Conservation (phyloP, 495 filamentous ascomycete genomes). For the Penicillium pancosmium region DNA sequence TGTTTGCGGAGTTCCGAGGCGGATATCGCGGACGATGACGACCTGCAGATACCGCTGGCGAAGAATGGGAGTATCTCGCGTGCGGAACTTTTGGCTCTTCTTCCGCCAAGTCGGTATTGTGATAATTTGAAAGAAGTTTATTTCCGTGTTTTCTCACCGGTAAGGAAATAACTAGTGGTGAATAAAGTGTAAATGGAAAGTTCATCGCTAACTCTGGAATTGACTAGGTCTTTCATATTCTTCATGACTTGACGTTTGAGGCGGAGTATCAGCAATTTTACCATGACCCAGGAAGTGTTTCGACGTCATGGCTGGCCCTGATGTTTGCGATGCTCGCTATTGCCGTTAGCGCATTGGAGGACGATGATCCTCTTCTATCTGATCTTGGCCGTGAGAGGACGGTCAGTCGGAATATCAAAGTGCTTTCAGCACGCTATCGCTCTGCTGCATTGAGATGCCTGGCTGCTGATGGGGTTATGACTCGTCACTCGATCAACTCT, state of each 20-base stretch:
- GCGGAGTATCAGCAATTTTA: conserved; percentile 50
- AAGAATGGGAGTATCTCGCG: conserved; percentile 32
- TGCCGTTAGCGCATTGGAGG: conserved; percentile 47
- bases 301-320: conserved; percentile 46
- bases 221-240: conserved; percentile 43
- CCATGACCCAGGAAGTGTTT: conserved; percentile 43
- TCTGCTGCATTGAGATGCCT: conserved; percentile 49
- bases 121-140: conserved; percentile 45
- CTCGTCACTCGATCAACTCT: conserved; percentile 49
- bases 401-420: conserved; percentile 44
- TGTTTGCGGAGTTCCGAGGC: conserved; percentile 32
- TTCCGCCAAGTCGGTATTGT: conserved; percentile 43
- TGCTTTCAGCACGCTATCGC: conserved; percentile 45
- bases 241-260: conserved; percentile 52
- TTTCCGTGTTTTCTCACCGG: conserved; percentile 44
- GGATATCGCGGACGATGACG: conserved; percentile 43
- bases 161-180: conserved; percentile 18
- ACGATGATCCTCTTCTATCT: conserved; percentile 44
- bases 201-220: conserved; percentile 1
- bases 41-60: conserved; percentile 39
- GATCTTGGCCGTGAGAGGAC: conserved; percentile 47
- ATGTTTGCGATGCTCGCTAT: conserved; percentile 49
- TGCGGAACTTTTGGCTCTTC: conserved; percentile 35
- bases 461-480: conserved; percentile 46
- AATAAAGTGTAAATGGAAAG: not conserved